phyloP scores from a whole-genome alignment of 225 moss, liverwort and hornwort genomes.

The Thuidium tamariscinum region DNA sequence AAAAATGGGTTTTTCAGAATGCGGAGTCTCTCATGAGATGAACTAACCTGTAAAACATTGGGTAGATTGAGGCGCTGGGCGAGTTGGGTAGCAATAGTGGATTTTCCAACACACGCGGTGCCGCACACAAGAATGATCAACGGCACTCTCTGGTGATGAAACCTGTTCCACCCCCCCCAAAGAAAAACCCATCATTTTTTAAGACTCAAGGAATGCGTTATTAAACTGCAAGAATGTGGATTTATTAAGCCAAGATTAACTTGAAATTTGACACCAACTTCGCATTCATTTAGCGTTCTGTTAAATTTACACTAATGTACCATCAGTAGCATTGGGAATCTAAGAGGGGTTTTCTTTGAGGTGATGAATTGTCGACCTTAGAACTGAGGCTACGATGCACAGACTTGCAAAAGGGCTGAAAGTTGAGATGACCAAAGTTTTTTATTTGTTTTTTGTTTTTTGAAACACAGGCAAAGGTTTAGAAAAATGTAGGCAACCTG shows the following conservation, averaged over 20 bases:
- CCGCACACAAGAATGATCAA: constrained; percentile 87
- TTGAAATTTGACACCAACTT: neutral
- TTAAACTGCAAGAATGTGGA: neutral
- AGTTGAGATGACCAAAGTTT: neutral
- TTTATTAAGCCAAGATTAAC: neutral
- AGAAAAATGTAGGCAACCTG: constrained; percentile 11
- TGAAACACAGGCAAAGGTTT: neutral
- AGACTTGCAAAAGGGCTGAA: neutral
- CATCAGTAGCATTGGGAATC: neutral
- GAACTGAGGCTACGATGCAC: neutral
- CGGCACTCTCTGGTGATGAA: constrained; percentile 91
- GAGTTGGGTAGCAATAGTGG: constrained; percentile 88
- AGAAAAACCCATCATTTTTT: neutral
- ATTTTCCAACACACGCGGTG: constrained; percentile 87
- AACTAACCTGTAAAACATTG: constrained; percentile 78
- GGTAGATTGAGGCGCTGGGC: constrained; percentile 90
- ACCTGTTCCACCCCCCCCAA: constrained; percentile 42
- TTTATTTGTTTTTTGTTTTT: no score
- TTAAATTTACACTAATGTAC: neutral
- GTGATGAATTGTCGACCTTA: neutral
- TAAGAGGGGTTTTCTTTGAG: neutral
- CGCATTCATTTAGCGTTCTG: no score
- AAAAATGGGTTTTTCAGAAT: neutral
- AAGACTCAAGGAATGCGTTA: neutral
- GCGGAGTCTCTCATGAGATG: neutral